phyloP scores from a whole-genome alignment of 768 basidiomycete genomes.

The Tubosaeta sp. region DNA sequence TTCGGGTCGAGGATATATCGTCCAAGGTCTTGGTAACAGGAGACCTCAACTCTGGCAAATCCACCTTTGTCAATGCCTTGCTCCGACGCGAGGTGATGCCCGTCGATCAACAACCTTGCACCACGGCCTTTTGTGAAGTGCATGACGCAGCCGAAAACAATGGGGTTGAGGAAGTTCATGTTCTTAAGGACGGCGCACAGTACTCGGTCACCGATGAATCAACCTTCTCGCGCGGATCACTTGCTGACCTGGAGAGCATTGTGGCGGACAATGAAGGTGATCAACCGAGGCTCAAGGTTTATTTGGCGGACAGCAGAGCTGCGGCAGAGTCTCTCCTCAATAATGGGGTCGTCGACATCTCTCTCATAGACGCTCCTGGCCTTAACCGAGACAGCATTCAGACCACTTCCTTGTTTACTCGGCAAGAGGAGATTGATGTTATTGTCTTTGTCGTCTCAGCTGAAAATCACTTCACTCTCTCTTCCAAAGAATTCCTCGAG shows the following conservation, averaged over 20 bases:
- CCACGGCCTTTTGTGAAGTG: constrained; percentile 95
- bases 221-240: constrained; percentile 66
- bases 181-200: constrained; percentile 60
- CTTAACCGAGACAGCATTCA: constrained; percentile 93
- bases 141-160: constrained; percentile 81
- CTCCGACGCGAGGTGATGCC: constrained; percentile 91
- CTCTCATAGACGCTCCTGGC: constrained; percentile 97
- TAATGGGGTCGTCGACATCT: constrained; percentile 96
- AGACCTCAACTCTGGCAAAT: constrained; percentile 97
- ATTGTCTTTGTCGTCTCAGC: constrained; percentile 97
- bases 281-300: constrained; percentile 75
- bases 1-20: constrained; percentile 85
- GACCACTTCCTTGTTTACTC: constrained; percentile 92
- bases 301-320: constrained; percentile 76
- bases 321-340: constrained; percentile 82
- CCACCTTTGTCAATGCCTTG: constrained; percentile 95
- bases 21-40: constrained; percentile 98
- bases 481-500: constrained; percentile 89
- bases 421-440: constrained; percentile 97
- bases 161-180: constrained; percentile 80
- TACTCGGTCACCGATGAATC: constrained; percentile 71
- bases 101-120: constrained; percentile 97
- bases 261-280: constrained; percentile 58
- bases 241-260: constrained; percentile 74
- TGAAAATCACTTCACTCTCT: constrained; percentile 97